A percentile compares a stretch with the other conserved stretches of the same genome.
phyloP scores from a whole-genome alignment of 2,329 filamentous ascomycete species.

The Thelonectria olida region DNA sequence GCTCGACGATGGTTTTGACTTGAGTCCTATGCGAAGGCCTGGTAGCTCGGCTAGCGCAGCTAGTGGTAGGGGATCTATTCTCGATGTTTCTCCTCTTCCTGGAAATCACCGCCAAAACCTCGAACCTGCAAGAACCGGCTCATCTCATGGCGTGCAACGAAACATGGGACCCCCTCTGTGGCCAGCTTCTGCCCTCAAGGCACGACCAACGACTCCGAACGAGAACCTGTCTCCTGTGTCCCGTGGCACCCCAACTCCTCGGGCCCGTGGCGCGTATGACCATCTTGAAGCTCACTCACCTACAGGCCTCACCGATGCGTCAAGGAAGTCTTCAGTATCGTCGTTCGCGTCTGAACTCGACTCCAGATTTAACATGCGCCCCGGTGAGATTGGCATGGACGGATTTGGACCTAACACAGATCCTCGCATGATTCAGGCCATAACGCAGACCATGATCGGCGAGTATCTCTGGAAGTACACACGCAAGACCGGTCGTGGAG shows the following conservation, averaged over 20 bases:
- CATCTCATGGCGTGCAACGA: constrained; percentile 56
- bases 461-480: constrained; percentile 99
- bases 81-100: constrained; percentile 76
- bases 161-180: constrained; percentile 86
- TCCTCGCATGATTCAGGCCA: constrained; percentile 98
- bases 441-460: constrained; percentile 99
- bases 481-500: constrained; percentile 87
- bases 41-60: constrained; percentile 78
- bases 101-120: constrained; percentile 85
- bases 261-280: constrained; percentile 58
- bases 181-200: constrained; percentile 76
- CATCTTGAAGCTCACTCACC: constrained; percentile 59
- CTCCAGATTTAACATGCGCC: constrained; percentile 81
- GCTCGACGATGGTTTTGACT: constrained; percentile 52
- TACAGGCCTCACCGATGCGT: constrained; percentile 46
- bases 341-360: constrained; percentile 97
- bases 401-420: constrained; percentile 81
- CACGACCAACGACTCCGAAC: constrained; percentile 70
- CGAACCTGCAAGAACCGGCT: constrained; percentile 75
- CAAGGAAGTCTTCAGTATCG: constrained; percentile 81
- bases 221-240: constrained; percentile 57
- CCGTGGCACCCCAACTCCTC: constrained; percentile 68
- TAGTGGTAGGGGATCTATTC: constrained; percentile 63
- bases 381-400: constrained; percentile 63
- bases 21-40: constrained; percentile 62